These are phyloP conservation scores for Colletotrichum godetiae DNA, from an alignment of 2,329 filamentous ascomycete genomes.

Conservation along the genomic window DNA sequence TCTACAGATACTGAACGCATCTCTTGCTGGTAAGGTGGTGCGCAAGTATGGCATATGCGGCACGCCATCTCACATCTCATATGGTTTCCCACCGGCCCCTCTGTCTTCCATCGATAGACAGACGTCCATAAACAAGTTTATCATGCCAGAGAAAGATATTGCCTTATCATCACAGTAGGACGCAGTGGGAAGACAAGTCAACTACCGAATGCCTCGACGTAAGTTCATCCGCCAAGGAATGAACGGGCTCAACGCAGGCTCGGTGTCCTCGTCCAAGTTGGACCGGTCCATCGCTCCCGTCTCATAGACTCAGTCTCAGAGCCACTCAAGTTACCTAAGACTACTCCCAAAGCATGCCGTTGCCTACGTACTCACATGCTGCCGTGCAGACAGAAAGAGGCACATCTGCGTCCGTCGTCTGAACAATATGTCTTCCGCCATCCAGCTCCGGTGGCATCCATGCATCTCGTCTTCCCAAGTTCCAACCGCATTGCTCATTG, in stretches of 20 bases:
- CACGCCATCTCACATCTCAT: neutral
- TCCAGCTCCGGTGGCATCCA: neutral
- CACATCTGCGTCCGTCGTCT: slow-evolving; percentile 18
- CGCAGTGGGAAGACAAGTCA: neutral
- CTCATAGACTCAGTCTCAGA: neutral
- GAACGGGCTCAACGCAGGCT: neutral
- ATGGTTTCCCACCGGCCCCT: neutral
- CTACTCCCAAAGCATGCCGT: neutral
- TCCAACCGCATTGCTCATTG: slow-evolving; percentile 5
- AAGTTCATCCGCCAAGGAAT: neutral
- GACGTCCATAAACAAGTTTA: neutral
- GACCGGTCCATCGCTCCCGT: neutral
- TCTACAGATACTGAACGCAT: neutral
- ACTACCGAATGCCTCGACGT: neutral
- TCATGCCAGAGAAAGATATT: neutral
- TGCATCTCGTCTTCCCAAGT: neutral
- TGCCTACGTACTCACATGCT: neutral
- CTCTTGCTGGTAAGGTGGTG: neutral
- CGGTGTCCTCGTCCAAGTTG: neutral
- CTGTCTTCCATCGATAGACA: neutral
- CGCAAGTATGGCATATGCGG: neutral
- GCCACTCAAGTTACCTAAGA: neutral
- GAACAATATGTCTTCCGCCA: slow-evolving; percentile 18
- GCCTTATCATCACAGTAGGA: neutral
- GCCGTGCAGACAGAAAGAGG: neutral